Conservation (phyloP, 495 filamentous ascomycete species). For the Aspergillus bridgeri region DNA sequence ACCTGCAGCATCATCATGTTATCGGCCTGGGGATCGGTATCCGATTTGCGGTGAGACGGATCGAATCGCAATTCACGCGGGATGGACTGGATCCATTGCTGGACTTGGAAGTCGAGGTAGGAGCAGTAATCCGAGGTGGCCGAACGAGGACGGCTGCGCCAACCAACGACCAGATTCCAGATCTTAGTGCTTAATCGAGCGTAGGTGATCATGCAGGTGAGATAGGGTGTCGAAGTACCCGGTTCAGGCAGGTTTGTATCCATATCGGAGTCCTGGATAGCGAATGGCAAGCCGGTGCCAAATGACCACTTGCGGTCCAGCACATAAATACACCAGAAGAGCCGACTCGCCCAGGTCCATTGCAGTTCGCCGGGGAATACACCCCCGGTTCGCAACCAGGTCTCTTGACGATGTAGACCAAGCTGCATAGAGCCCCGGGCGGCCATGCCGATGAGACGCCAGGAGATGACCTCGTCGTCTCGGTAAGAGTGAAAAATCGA, state of each 20-base stretch:
- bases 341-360: conserved; percentile 57
- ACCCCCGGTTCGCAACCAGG: conserved; percentile 55
- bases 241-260: conserved; percentile 72
- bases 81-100: conserved; percentile 68
- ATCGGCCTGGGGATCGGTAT: conserved; percentile 32
- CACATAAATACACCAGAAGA: conserved; percentile 83
- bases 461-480: conserved; percentile 74
- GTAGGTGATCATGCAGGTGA: conserved; percentile 60
- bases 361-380: conserved; percentile 56
- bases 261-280: conserved; percentile 75
- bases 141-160: conserved; percentile 42
- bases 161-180: conserved; percentile 57
- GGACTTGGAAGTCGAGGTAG: conserved; percentile 68
- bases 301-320: conserved; percentile 81
- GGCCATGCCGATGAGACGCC: conserved; percentile 71
- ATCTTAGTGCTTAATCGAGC: conserved; percentile 70
- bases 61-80: conserved; percentile 55
- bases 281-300: conserved; percentile 74
- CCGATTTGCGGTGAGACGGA: conserved; percentile 25
- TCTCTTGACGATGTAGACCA: conserved; percentile 73
- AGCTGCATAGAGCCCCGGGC: conserved; percentile 70
- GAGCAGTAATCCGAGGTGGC: conserved; percentile 61
- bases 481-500: conserved; percentile 80
- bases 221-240: conserved; percentile 34
- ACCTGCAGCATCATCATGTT: conserved; percentile 42